Percentiles rank a stretch among this genome's conserved stretches.
phyloP scores from a whole-genome alignment of 352 stramenopile species.

The Peronospora farinosa region DNA sequence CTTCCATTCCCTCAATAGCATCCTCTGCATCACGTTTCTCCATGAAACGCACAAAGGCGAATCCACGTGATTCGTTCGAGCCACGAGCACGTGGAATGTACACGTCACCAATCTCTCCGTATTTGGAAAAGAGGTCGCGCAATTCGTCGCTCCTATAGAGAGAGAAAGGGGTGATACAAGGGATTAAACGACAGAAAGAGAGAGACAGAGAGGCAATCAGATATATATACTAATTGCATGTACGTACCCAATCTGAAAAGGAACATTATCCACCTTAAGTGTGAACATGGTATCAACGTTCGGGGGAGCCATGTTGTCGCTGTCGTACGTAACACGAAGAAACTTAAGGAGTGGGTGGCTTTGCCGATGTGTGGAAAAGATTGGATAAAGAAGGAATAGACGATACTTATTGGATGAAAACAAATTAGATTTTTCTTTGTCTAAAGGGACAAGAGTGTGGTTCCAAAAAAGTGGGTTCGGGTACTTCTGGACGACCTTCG shows the following conservation, averaged over 20 bases:
- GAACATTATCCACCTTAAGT: conserved; percentile 87
- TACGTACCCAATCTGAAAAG: conserved; percentile 64
- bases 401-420: too few relatives aligned
- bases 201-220: neutral
- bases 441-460: too few relatives aligned
- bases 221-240: neutral
- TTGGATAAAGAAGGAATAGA: neutral
- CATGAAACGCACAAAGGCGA: conserved; percentile 86
- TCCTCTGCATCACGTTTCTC: conserved; percentile 86
- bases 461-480: neutral
- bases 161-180: neutral
- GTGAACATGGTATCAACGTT: conserved; percentile 81
- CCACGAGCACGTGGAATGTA: conserved; percentile 73
- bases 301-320: conserved; percentile 47
- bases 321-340: neutral
- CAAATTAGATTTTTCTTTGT: too few relatives aligned
- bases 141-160: conserved; percentile 39
- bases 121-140: conserved; percentile 66
- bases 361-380: neutral
- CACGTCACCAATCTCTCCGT: conserved; percentile 72
- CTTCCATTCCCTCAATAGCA: conserved; percentile 73
- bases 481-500: too few relatives aligned
- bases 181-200: neutral
- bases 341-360: neutral
- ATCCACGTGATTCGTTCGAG: conserved; percentile 74